phyloP scores from a whole-genome alignment of 352 stramenopile species.

The Phytophthora pistaciae region DNA sequence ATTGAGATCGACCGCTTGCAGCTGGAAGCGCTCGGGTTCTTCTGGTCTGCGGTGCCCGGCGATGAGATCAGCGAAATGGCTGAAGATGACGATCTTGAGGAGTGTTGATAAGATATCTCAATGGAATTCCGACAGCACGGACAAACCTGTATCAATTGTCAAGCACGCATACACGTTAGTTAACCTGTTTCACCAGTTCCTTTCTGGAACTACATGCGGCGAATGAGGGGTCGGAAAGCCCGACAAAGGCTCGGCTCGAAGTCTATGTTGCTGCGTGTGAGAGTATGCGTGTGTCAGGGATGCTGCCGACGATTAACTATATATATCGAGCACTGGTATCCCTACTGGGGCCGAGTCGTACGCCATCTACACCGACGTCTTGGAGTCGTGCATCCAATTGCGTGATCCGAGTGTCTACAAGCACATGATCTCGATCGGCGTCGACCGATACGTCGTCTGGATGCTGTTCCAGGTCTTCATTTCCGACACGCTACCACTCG shows the following conservation, averaged over 20 bases:
- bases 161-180: too few species aligned
- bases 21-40: conserved; percentile 58
- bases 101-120: not conserved
- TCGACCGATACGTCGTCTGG: conserved; percentile 47
- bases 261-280: too few species aligned
- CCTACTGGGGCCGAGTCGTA: conserved; percentile 42
- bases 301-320: too few species aligned
- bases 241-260: too few species aligned
- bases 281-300: too few species aligned
- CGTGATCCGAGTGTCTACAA: conserved; percentile 45
- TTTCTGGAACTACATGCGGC: too few species aligned
- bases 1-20: conserved; percentile 61
- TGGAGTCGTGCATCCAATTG: conserved; percentile 53
- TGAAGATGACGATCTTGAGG: not conserved
- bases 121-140: not conserved
- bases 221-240: too few species aligned
- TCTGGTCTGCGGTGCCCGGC: conserved; percentile 40
- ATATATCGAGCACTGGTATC: conserved; percentile 19
- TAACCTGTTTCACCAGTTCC: too few species aligned
- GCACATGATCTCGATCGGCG: conserved; percentile 43
- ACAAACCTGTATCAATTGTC: too few species aligned
- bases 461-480: conserved; percentile 48
- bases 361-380: conserved; percentile 52
- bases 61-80: conserved; percentile 11
- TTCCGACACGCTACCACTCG: conserved; percentile 41